Percentiles rank a stretch among this genome's conserved stretches.
Conservation (phyloP, 768 basidiomycete species). For the Psilocybe subaeruginosa region DNA sequence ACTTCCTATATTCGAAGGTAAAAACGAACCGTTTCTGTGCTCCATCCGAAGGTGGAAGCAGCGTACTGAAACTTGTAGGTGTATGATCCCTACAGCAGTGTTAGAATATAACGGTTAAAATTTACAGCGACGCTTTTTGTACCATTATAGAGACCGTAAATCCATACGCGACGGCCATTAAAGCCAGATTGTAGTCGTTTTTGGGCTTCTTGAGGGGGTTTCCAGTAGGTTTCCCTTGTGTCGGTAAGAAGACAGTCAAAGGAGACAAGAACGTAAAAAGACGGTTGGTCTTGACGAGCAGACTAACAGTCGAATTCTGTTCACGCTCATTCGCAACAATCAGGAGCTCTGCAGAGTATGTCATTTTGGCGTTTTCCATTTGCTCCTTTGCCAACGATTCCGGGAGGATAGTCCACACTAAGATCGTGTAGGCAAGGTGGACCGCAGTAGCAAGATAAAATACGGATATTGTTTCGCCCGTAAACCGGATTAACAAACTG, state of each 20-base stretch:
- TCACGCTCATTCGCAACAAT: conserved; percentile 19
- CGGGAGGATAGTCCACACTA: conserved; percentile 67
- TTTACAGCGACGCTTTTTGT: conserved; percentile 9
- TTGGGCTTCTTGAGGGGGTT: conserved; percentile 43
- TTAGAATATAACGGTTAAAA: not conserved
- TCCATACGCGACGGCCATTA: conserved; percentile 57
- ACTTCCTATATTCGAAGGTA: not conserved
- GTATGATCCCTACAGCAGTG: conserved; percentile 50
- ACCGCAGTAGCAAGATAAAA: conserved; percentile 67
- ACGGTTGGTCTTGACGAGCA: conserved; percentile 43
- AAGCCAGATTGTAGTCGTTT: conserved; percentile 69
- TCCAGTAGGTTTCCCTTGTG: conserved; percentile 19
- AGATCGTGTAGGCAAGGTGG: conserved; percentile 50
- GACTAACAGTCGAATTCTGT: conserved; percentile 17
- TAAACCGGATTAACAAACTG: conserved; percentile 60
- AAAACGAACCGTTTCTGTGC: conserved; percentile 57
- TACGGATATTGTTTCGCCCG: conserved; percentile 58
- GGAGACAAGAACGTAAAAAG: conserved; percentile 72
- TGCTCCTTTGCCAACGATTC: conserved; percentile 69
- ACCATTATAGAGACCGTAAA: conserved; percentile 52
- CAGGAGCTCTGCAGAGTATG: conserved; percentile 36
- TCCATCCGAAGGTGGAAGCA: conserved; percentile 64
- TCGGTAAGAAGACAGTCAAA: conserved; percentile 65
- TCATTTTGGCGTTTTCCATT: conserved; percentile 42
- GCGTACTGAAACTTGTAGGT: conserved; percentile 70